Evolutionary conservation across 2,329 filamentous ascomycete species (phyloP).

Genomic region (Ophiocordyceps camponoti-floridani): DNA sequence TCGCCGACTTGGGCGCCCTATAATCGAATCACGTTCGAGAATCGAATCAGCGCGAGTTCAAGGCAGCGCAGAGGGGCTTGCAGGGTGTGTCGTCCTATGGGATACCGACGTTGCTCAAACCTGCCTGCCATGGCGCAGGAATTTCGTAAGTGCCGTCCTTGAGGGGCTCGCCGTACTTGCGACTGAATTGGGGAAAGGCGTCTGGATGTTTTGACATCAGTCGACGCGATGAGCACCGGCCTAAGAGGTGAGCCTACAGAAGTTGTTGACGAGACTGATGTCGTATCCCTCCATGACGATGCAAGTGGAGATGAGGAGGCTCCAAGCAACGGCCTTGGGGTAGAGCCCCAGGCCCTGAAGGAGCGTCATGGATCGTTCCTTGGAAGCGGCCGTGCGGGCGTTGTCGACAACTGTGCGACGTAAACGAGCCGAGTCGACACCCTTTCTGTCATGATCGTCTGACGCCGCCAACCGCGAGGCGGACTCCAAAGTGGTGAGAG

Average conservation of each 20-base stretch:
- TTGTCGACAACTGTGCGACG: slow-evolving; percentile 14
- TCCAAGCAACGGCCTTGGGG: slow-evolving; percentile 74
- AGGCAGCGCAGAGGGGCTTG: not conserved
- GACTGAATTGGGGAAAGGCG: slow-evolving; percentile 37
- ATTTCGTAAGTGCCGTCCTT: slow-evolving; percentile 31
- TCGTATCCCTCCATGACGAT: slow-evolving; percentile 90
- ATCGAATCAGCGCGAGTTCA: not conserved
- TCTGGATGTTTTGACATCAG: slow-evolving; percentile 11
- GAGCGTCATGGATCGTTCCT: slow-evolving; percentile 54
- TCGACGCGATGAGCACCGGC: slow-evolving; percentile 1
- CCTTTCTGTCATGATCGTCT: slow-evolving; percentile 4
- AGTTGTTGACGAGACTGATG: slow-evolving; percentile 64
- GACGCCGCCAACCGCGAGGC: slow-evolving; percentile 1
- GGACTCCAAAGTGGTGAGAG: not conserved
- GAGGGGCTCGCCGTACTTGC: slow-evolving; percentile 34
- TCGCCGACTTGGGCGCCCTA: slow-evolving; percentile 26
- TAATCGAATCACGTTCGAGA: not conserved
- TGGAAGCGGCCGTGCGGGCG: slow-evolving; percentile 30
- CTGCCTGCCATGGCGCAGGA: slow-evolving; percentile 44
- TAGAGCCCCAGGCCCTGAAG: slow-evolving; percentile 65
- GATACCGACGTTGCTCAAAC: slow-evolving; percentile 27
- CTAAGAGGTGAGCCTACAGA: slow-evolving; percentile 27
- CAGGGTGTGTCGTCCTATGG: slow-evolving; percentile 6
- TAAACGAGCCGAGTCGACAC: slow-evolving; percentile 7
- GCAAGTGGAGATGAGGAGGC: slow-evolving; percentile 71